phyloP scores from a whole-genome alignment of 1,284 basidiomycete genomes.

The Pholiota adiposa region DNA sequence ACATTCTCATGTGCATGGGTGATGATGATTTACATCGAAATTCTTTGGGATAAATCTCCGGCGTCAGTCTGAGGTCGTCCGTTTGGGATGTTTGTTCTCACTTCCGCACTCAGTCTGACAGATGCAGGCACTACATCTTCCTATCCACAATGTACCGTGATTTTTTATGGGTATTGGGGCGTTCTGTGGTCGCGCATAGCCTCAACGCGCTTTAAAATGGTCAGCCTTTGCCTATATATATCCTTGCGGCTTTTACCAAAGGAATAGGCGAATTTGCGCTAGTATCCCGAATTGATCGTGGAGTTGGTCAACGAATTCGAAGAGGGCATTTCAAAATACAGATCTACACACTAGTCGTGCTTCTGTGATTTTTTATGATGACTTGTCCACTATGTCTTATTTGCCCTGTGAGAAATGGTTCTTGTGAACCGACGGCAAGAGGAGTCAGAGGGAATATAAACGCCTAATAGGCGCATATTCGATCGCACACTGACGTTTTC shows the following conservation, averaged over 20 bases:
- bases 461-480: background rate
- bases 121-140: background rate
- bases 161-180: background rate
- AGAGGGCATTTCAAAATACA: background rate
- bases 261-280: background rate
- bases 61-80: background rate
- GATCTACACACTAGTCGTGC: background rate
- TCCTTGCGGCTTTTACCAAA: background rate
- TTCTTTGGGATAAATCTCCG: background rate
- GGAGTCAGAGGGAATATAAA: background rate
- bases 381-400: background rate
- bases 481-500: background rate
- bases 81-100: background rate
- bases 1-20: background rate
- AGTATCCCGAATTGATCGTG: constrained; percentile 6
- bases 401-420: too few species aligned
- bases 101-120: background rate
- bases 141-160: background rate
- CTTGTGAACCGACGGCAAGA: background rate
- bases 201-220: constrained; percentile 9
- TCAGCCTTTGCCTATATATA: constrained; percentile 18
- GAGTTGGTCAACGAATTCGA: background rate
- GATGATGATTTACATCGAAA: background rate
- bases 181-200: background rate
- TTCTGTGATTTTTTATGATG: background rate